Conservation (phyloP, 208 protist genomes). For the Herpetomonas samuelpessoai region DNA sequence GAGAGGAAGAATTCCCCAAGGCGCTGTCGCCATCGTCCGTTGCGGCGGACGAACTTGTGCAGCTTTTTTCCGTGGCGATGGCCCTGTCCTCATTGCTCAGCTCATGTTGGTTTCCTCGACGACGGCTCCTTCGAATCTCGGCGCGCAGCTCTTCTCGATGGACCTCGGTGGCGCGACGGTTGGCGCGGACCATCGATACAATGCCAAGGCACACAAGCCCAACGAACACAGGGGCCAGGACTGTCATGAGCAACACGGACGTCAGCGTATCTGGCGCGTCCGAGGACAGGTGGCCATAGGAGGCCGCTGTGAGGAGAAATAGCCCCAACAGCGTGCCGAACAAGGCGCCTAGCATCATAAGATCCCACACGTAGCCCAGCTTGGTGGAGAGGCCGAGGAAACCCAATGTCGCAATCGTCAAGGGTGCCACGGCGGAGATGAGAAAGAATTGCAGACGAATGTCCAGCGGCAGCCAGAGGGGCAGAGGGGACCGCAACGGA, state of each 20-base stretch:
- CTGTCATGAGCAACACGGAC: not conserved
- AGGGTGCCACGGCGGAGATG: constrained; percentile 36
- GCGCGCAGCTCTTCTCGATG: not conserved
- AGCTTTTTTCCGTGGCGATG: too few relatives aligned
- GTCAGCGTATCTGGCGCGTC: not conserved
- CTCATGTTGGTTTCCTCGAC: not conserved
- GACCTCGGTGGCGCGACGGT: not conserved
- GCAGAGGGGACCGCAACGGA: constrained; percentile 29
- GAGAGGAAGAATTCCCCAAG: not conserved
- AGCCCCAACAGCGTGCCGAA: constrained; percentile 60
- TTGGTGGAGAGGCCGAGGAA: constrained; percentile 44
- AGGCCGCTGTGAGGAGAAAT: constrained; percentile 15
- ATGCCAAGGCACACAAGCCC: not conserved
- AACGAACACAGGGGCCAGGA: not conserved
- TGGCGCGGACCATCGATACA: not conserved
- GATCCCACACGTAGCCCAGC: constrained; percentile 36
- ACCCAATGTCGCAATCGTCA: constrained; percentile 45
- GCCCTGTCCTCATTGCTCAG: not conserved
- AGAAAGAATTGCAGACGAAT: constrained; percentile 51
- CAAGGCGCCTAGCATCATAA: constrained; percentile 27
- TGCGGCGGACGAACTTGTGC: too few relatives aligned
- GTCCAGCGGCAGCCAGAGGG: constrained; percentile 63
- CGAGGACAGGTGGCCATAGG: not conserved
- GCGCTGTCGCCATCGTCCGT: not conserved
- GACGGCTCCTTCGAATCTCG: not conserved